Percentiles rank a stretch among this genome's conserved stretches.
Evolutionary conservation across 345 rosid genomes (phyloP).

Genomic region (sweet orange (Citrus sinensis)): DNA sequence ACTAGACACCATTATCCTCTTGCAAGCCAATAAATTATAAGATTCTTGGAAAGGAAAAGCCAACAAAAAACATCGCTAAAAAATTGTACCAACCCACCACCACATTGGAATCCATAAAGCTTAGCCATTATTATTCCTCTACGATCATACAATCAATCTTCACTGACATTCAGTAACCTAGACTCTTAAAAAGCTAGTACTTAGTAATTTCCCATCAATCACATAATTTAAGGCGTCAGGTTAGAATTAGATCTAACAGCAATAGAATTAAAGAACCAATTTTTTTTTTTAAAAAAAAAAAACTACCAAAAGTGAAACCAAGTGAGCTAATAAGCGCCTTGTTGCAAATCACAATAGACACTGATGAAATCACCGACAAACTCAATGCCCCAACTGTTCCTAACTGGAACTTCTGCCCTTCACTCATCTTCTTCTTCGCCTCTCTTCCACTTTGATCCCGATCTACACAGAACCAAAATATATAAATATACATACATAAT

Average conservation of each 20-base stretch:
- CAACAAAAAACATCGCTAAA: background rate
- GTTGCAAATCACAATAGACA: slow-evolving; percentile 98
- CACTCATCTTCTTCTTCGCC: slow-evolving; percentile 58
- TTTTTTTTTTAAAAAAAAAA: background rate
- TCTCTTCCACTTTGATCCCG: slow-evolving; percentile 36
- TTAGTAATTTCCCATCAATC: background rate
- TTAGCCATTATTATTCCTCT: background rate
- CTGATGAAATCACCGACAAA: slow-evolving; percentile 98
- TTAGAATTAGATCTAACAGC: slow-evolving; percentile 8
- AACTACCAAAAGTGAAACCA: slow-evolving; percentile 90
- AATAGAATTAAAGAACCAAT: background rate
- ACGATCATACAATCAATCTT: background rate
- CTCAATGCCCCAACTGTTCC: slow-evolving; percentile 94
- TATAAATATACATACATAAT: background rate
- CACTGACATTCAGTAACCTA: background rate
- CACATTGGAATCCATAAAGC: background rate
- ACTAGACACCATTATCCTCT: background rate
- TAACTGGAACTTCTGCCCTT: slow-evolving; percentile 84
- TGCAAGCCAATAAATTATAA: background rate
- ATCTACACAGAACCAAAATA: slow-evolving; percentile 32
- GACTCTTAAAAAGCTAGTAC: background rate
- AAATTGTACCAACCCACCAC: background rate
- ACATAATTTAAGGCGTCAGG: background rate
- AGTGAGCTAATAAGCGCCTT: slow-evolving; percentile 97
- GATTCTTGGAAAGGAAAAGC: background rate